Conservation (phyloP, 768 basidiomycete genomes). For the Leccinum arenicola region DNA sequence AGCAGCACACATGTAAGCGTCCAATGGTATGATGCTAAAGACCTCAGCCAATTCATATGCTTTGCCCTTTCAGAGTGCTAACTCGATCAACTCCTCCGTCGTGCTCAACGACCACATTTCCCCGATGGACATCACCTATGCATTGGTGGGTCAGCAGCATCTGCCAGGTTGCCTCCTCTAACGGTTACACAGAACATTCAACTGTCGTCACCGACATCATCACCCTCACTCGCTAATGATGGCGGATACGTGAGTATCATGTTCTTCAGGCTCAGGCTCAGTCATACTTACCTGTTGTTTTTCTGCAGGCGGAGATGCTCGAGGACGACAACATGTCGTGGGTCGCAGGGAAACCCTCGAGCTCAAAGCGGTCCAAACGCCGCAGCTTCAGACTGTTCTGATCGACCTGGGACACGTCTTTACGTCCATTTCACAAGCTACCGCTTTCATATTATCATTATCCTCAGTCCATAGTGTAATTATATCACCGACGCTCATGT, state of each 20-base stretch:
- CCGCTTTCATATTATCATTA: neutral
- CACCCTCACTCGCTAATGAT: neutral
- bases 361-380: conserved; percentile 7
- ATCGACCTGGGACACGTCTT: neutral
- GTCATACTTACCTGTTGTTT: neutral
- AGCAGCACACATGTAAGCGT: conserved; percentile 19
- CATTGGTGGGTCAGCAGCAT: conserved; percentile 16
- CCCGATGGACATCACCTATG: conserved; percentile 20
- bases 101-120: conserved; percentile 16
- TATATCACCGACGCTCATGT: conserved; percentile 3
- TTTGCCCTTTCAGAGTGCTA: conserved; percentile 14
- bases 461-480: neutral
- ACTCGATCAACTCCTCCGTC: conserved; percentile 16
- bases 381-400: conserved; percentile 13
- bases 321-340: conserved; percentile 31
- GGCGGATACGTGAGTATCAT: conserved; percentile 16
- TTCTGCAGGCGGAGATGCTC: conserved; percentile 25
- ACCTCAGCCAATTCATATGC: neutral
- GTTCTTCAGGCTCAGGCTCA: neutral
- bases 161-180: neutral
- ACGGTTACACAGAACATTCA: conserved; percentile 8
- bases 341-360: conserved; percentile 9
- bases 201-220: conserved; percentile 7
- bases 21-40: neutral
- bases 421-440: neutral